phyloP scores from a whole-genome alignment of 2,329 filamentous ascomycete genomes.

The Fusarium bactridioides region DNA sequence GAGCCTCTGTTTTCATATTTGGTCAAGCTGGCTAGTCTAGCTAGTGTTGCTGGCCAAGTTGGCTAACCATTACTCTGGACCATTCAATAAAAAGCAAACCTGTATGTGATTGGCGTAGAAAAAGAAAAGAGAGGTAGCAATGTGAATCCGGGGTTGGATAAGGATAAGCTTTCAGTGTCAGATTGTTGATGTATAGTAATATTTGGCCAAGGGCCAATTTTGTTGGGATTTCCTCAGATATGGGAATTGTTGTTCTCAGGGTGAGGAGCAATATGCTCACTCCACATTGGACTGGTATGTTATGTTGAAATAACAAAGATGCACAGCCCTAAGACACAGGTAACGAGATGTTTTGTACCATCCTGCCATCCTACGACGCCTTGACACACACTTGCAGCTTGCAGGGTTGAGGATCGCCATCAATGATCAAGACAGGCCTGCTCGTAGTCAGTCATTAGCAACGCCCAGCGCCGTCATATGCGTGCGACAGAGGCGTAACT shows the following conservation, averaged over 20 bases:
- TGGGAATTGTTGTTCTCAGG: neutral
- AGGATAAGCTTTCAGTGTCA: neutral
- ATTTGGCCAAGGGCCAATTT: neutral
- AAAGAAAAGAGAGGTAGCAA: constrained; percentile 11
- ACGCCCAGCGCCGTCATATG: constrained; percentile 9
- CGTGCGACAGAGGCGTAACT: constrained; percentile 18
- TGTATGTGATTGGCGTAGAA: constrained; percentile 2
- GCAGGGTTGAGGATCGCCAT: neutral
- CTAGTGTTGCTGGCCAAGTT: neutral
- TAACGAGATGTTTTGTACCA: neutral
- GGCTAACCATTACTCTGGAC: neutral
- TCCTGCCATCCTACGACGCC: neutral
- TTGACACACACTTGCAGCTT: neutral
- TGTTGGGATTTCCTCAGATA: constrained; percentile 15
- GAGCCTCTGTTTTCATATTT: constrained; percentile 1
- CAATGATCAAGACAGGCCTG: neutral
- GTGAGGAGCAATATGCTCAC: neutral
- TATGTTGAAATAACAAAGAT: constrained; percentile 1
- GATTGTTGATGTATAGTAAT: neutral
- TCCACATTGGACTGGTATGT: neutral
- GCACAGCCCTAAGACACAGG: constrained; percentile 15
- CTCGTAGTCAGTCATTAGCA: neutral
- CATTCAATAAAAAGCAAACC: constrained; percentile 11
- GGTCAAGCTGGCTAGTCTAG: neutral
- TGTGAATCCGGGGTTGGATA: constrained; percentile 16